Evolutionary conservation across 1,139 yeast species (phyloP).

Genomic region (Lodderomyces jiufengensis): DNA sequence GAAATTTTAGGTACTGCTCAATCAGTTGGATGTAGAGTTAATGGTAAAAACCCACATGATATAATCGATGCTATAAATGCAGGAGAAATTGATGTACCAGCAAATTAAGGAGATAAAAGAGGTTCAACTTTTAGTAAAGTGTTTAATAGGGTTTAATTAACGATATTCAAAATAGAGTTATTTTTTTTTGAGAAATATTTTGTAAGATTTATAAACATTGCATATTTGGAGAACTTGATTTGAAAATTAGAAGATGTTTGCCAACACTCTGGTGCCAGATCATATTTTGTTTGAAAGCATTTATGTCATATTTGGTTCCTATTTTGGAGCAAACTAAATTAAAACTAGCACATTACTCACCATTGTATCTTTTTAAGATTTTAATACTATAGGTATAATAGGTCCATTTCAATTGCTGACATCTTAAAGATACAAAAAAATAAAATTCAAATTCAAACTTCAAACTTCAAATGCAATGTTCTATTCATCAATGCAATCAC

Average conservation of each 20-base stretch:
- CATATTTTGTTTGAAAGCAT: slow-evolving; percentile 16
- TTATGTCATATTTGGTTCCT: slow-evolving; percentile 72
- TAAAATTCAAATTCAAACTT: too few relatives aligned
- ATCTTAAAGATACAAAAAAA: too few relatives aligned
- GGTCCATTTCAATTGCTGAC: slow-evolving; percentile 67
- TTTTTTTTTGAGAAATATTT: slow-evolving; percentile 2
- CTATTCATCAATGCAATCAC: background rate
- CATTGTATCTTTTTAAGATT: slow-evolving; percentile 39
- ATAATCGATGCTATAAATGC: slow-evolving; percentile 96
- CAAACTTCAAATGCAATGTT: slow-evolving; percentile 1
- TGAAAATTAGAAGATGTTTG: slow-evolving; percentile 47
- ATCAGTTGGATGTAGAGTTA: slow-evolving; percentile 98
- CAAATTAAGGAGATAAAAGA: slow-evolving; percentile 49
- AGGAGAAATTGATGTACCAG: slow-evolving; percentile 97
- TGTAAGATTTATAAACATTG: too few relatives aligned
- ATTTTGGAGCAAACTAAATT: slow-evolving; percentile 94
- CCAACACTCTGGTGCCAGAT: slow-evolving; percentile 95
- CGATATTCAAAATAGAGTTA: slow-evolving; percentile 8
- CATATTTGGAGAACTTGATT: background rate
- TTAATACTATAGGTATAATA: slow-evolving; percentile 35
- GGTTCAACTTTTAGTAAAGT: slow-evolving; percentile 5
- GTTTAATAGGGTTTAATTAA: slow-evolving; percentile 19
- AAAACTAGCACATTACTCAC: slow-evolving; percentile 69
- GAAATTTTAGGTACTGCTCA: slow-evolving; percentile 99
- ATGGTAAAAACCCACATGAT: slow-evolving; percentile 99